A percentile compares a stretch with the other conserved stretches of the same genome.
Evolutionary conservation across 2,329 filamentous ascomycete genomes (phyloP).

Genomic region (Fusarium napiforme): DNA sequence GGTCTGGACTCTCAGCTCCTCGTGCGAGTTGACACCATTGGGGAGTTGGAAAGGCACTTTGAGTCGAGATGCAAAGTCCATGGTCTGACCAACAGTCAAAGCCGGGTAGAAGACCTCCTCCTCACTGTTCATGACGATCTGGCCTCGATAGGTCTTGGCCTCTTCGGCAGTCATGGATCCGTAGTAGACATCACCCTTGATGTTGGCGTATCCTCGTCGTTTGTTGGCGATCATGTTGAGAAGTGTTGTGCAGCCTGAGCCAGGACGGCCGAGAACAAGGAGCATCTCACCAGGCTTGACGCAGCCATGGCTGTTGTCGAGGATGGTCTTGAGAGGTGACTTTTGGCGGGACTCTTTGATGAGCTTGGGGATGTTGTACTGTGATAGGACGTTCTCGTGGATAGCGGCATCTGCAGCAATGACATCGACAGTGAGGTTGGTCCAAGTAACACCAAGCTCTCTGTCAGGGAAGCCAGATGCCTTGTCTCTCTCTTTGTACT

Average conservation of each 20-base stretch:
- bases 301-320: constrained; percentile 73
- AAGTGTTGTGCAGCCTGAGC: constrained; percentile 76
- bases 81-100: constrained; percentile 75
- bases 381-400: constrained; percentile 72
- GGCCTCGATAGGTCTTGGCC: constrained; percentile 62
- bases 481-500: constrained; percentile 55
- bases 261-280: constrained; percentile 74
- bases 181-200: constrained; percentile 69
- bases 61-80: constrained; percentile 74
- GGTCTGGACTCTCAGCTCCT: constrained; percentile 59
- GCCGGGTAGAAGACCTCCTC: constrained; percentile 74
- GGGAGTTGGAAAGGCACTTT: constrained; percentile 65
- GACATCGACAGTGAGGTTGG: constrained; percentile 71
- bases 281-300: constrained; percentile 80
- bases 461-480: constrained; percentile 59
- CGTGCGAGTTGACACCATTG: constrained; percentile 52
- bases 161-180: constrained; percentile 62
- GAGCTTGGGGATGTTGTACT: constrained; percentile 66
- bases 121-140: constrained; percentile 77
- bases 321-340: constrained; percentile 70
- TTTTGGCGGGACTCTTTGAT: constrained; percentile 64
- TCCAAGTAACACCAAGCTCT: constrained; percentile 72
- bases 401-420: constrained; percentile 70
- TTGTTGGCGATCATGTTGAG: constrained; percentile 76
- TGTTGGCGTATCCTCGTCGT: constrained; percentile 66